Percentiles rank a stretch among this genome's conserved stretches.
Conservation (phyloP, 441 rosid genomes). For the California macrophylla region DNA sequence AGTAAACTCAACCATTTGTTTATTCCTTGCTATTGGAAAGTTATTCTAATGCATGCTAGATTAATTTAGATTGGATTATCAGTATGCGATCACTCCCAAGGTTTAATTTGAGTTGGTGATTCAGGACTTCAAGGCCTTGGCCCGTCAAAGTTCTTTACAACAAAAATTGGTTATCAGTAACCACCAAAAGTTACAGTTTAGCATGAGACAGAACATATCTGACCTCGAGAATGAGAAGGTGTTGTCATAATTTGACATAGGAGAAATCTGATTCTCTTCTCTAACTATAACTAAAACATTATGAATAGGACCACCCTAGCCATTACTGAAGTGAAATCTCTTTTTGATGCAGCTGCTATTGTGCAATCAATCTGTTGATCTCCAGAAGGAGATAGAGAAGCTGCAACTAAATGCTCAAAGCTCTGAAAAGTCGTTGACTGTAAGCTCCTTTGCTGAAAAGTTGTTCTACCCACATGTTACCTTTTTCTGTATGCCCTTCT, state of each 20-base stretch:
- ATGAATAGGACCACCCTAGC: neutral
- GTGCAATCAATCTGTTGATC: conserved; percentile 35
- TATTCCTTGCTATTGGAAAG: neutral
- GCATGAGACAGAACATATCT: conserved; percentile 38
- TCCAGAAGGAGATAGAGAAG: conserved; percentile 45
- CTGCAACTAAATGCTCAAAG: conserved; percentile 36
- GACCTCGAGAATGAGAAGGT: conserved; percentile 70
- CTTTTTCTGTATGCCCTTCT: conserved; percentile 14
- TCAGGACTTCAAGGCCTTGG: conserved; percentile 54
- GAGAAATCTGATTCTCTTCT: neutral
- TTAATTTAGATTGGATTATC: neutral
- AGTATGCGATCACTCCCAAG: conserved; percentile 1
- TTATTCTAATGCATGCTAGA: conserved; percentile 1
- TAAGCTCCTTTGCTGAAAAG: conserved; percentile 20
- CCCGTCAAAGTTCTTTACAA: conserved; percentile 36
- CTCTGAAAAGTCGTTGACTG: conserved; percentile 38
- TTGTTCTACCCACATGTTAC: conserved; percentile 7
- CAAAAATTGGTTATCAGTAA: conserved; percentile 36
- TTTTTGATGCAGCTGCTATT: conserved; percentile 36
- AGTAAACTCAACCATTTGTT: neutral
- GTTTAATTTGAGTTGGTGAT: conserved; percentile 14
- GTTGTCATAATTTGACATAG: neutral
- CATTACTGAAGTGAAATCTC: neutral
- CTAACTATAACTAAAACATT: neutral
- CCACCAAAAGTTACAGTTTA: conserved; percentile 32